Base-by-base conservation (phyloP, 169 alveolate genomes). In the Plasmodium vinckei region DNA sequence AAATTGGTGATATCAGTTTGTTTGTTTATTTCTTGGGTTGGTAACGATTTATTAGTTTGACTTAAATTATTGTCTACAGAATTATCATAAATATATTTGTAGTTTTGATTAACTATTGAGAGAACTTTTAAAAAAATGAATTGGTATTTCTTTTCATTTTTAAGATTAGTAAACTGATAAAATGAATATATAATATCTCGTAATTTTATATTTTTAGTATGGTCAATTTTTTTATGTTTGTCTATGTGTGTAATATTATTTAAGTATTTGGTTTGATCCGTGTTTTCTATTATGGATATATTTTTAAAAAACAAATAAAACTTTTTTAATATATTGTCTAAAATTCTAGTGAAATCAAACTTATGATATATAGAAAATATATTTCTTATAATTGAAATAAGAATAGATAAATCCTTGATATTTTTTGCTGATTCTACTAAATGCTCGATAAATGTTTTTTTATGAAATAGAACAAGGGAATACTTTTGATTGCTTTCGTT, bases 111-210 rank as follows among this genome's bases (percentile, higher is more conserved):
- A 67, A 67, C 63, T 68, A 65, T 65, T n/a, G 27, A 33, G 46
- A 82, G 57, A 13, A 67, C 47, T 67, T 39, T 82, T 17, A 82
- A 67, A 67, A 82, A 67, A 21, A 82, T 10, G 56, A 82, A 67
- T 3, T 67, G 71, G 49, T 54, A 27, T 65, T 82, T 82, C 25
- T 15, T 10, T 5, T 33, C 51, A 25, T 47, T 44, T 25, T 82
- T 60, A 25, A 82, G 61, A 71, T 53, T 44, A 23, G 25, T 44
- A 53, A 82, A 7, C 56, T 82, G 90, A 53, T 82, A 82, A 71
- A 82, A 53, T 25, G 73, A 13, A 68, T 82, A 82, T 47, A 82
- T 68, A 25, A 82, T 70, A 60, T 82, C 90, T 71, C 82, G 42
- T 23, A 67, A 19, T 19, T 67, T 82, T 51, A 82, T 60, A 15